Evolutionary conservation across 768 basidiomycete species (phyloP).

Genomic region (Coprinopsis cinerea): DNA sequence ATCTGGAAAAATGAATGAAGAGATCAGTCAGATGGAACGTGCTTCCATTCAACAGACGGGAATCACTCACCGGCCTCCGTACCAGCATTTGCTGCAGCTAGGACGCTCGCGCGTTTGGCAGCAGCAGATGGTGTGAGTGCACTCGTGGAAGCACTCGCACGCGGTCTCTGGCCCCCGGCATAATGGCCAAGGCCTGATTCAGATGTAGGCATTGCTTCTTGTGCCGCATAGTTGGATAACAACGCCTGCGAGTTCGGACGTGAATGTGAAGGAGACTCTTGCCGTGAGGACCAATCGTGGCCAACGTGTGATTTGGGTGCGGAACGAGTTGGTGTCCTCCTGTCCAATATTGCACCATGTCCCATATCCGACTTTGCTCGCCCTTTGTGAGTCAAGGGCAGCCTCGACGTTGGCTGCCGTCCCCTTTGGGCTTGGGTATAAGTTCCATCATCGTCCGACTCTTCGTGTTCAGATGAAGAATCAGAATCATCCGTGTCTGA

Average conservation of each 20-base stretch:
- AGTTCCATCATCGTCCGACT: constrained; percentile 15
- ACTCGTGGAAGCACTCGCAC: constrained; percentile 55
- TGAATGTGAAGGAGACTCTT: constrained; percentile 15
- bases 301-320: background rate
- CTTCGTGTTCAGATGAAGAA: constrained; percentile 18
- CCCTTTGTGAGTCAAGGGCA: constrained; percentile 17
- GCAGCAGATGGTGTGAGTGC: constrained; percentile 48
- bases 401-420: constrained; percentile 14
- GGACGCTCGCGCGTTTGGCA: constrained; percentile 42
- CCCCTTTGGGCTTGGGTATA: constrained; percentile 10
- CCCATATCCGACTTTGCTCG: constrained; percentile 38
- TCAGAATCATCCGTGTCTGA: constrained; percentile 26
- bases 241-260: background rate
- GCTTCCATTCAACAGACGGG: background rate
- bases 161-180: constrained; percentile 24
- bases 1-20: constrained; percentile 5
- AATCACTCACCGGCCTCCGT: constrained; percentile 23
- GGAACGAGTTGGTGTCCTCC: constrained; percentile 1
- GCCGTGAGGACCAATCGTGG: constrained; percentile 14
- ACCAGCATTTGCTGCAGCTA: constrained; percentile 28
- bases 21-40: background rate
- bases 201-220: constrained; percentile 21
- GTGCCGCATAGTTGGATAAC: constrained; percentile 8
- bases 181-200: constrained; percentile 32
- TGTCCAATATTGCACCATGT: constrained; percentile 24